A percentile compares a stretch with the other conserved stretches of the same genome.
Evolutionary conservation across 2,329 filamentous ascomycete genomes (phyloP).

Genomic region (Pseudogymnoascus sp.): DNA sequence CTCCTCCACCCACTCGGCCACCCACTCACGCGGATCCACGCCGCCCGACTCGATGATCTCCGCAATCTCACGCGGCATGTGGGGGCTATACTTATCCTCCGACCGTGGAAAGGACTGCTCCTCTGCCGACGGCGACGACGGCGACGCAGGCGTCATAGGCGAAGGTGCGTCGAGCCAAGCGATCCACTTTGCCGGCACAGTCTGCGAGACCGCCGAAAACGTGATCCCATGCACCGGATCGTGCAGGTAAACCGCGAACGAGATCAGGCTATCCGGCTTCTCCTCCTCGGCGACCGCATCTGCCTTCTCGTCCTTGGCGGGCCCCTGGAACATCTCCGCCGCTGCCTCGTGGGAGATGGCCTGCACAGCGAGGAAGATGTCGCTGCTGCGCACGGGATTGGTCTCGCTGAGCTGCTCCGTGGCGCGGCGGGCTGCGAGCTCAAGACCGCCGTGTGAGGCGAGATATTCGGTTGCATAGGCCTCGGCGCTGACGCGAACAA

Average conservation of each 20-base stretch:
- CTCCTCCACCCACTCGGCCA: conserved; percentile 95
- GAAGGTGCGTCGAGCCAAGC: conserved; percentile 78
- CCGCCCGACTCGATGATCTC: conserved; percentile 69
- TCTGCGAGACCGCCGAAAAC: conserved; percentile 75
- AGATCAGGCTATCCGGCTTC: conserved; percentile 52
- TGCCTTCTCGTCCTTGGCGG: conserved; percentile 47
- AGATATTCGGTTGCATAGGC: conserved; percentile 83
- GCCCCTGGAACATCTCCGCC: conserved; percentile 58
- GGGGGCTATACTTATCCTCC: conserved; percentile 34
- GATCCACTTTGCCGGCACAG: conserved; percentile 76
- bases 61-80: conserved; percentile 74
- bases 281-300: conserved; percentile 42
- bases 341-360: conserved; percentile 63
- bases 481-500: conserved; percentile 83
- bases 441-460: conserved; percentile 65
- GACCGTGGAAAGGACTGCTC: conserved; percentile 34
- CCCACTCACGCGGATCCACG: conserved; percentile 93
- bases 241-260: conserved; percentile 70
- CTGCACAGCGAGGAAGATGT: conserved; percentile 94
- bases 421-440: conserved; percentile 70
- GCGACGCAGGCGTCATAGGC: conserved; percentile 43
- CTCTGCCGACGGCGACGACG: conserved; percentile 22
- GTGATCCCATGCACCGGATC: conserved; percentile 89
- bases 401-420: conserved; percentile 70
- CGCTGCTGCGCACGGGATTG: conserved; percentile 85